Base-by-base conservation (phyloP, 2,329 filamentous ascomycete genomes). In the Fusarium sp. region DNA sequence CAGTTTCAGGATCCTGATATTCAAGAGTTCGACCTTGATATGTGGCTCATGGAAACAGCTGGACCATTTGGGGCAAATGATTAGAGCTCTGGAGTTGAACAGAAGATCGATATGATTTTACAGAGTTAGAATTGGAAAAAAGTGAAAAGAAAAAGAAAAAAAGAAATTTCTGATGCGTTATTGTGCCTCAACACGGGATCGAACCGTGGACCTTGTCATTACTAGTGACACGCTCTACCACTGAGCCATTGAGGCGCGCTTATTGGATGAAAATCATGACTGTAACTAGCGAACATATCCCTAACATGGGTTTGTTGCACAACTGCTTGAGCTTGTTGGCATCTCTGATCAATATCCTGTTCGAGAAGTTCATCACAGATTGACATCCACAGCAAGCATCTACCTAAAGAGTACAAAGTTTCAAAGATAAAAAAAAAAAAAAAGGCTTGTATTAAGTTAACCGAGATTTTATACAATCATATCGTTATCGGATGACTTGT, bases 161-260 rank as follows among this genome's bases (percentile, higher is more conserved):
- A 25, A 25, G 23, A 2, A 25, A 25, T 25, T 25, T 7, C 7
- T 3, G 1, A 4, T 4, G 13, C 14, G 34, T 12, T 1, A 0
- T 7, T 11, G 0, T 63, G 60, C 59, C 60, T 47, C 60, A 61
- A 48, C 51, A 62, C 45, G 60, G 59, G 60, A 63, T 63, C 59
- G 59, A 63, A 63, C 60, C 60, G 45, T 55, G 60, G 59, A 63
- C 60, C 60, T 63, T 63, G 60, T 63, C 60, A 63, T 63, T 63
- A 63, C 61, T 63, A 63, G 60, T 63, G 61, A 63, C 60, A 63
- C 61, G 61, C 50, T 63, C 53, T 63, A 63, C 61, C 61, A 63
- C 61, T 63, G 61, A 63, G 59, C 59, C 61, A 63, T 49, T 61
- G n/a, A 46, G 61, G 61, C 61, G 40, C 37, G 9, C 10, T 41